These are phyloP conservation scores for Cercospora sp. DNA, from an alignment of 2,329 filamentous ascomycete species.

Conservation along the genomic window DNA sequence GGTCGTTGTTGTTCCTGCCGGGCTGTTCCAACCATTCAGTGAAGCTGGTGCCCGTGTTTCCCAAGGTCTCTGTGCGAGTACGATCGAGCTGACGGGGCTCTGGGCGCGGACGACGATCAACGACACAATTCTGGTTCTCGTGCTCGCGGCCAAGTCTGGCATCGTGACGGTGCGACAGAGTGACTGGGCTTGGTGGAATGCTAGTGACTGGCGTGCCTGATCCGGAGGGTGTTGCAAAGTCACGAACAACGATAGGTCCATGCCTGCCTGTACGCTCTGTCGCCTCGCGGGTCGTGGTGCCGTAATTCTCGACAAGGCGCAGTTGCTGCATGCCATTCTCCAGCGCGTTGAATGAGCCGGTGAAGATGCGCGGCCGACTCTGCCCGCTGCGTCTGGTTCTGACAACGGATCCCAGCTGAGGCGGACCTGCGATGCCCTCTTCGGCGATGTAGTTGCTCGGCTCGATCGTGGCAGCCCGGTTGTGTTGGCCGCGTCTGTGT, in stretches of 20 bases:
- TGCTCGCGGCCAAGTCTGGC: background rate
- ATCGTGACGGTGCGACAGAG: slow-evolving; percentile 25
- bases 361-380: slow-evolving; percentile 31
- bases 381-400: slow-evolving; percentile 12
- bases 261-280: slow-evolving; percentile 5
- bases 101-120: background rate
- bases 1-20: slow-evolving; percentile 10
- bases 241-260: slow-evolving; percentile 6
- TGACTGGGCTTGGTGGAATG: slow-evolving; percentile 23
- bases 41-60: background rate
- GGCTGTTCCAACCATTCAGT: background rate
- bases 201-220: slow-evolving; percentile 14
- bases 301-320: background rate
- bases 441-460: slow-evolving; percentile 19
- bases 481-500: slow-evolving; percentile 19
- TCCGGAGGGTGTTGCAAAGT: slow-evolving; percentile 16
- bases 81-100: background rate
- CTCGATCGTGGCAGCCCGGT: slow-evolving; percentile 20
- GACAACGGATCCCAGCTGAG: slow-evolving; percentile 16
- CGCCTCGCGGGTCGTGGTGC: background rate
- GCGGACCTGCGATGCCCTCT: background rate
- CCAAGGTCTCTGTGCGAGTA: background rate
- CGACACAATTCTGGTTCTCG: background rate
- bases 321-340: slow-evolving; percentile 22
- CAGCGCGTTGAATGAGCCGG: slow-evolving; percentile 30